phyloP scores from a whole-genome alignment of 2,329 filamentous ascomycete species.

The Fusarium sp. region DNA sequence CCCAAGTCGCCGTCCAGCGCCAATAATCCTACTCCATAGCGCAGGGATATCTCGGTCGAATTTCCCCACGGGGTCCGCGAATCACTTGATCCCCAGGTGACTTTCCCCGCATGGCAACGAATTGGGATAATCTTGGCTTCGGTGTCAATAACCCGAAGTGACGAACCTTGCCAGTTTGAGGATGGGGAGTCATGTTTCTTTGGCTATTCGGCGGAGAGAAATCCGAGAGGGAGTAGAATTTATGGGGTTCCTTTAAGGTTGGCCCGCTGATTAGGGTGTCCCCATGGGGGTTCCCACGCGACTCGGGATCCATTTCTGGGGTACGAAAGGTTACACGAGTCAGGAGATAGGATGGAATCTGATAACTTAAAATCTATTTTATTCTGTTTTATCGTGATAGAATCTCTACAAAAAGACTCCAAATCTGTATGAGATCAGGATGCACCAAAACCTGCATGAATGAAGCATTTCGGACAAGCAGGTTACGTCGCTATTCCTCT shows the following conservation, averaged over 20 bases:
- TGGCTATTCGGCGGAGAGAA: not conserved
- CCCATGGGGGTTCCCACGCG: slow-evolving; percentile 13
- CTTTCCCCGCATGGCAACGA: slow-evolving; percentile 19
- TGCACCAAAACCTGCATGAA: not conserved
- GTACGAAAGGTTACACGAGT: not conserved
- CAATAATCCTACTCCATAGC: not conserved
- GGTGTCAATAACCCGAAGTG: slow-evolving; percentile 10
- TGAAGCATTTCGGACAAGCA: not conserved
- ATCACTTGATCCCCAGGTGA: slow-evolving; percentile 16
- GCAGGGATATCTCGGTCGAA: slow-evolving; percentile 25
- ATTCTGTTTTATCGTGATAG: not conserved
- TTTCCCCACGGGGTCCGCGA: slow-evolving; percentile 34
- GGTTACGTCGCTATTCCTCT: not conserved
- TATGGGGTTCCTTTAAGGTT: slow-evolving; percentile 13
- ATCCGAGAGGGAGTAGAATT: not conserved
- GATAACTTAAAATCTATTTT: not conserved
- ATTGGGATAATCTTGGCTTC: not conserved
- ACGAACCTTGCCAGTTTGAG: slow-evolving; percentile 3
- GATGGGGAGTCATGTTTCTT: not conserved
- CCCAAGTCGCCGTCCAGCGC: not conserved
- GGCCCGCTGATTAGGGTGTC: not conserved
- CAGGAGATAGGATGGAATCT: not conserved
- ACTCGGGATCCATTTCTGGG: slow-evolving; percentile 14
- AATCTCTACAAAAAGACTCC: no score
- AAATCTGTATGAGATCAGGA: no score